phyloP scores from a whole-genome alignment of 148 eudicot genomes.

The Fagopyrum homotropicum region DNA sequence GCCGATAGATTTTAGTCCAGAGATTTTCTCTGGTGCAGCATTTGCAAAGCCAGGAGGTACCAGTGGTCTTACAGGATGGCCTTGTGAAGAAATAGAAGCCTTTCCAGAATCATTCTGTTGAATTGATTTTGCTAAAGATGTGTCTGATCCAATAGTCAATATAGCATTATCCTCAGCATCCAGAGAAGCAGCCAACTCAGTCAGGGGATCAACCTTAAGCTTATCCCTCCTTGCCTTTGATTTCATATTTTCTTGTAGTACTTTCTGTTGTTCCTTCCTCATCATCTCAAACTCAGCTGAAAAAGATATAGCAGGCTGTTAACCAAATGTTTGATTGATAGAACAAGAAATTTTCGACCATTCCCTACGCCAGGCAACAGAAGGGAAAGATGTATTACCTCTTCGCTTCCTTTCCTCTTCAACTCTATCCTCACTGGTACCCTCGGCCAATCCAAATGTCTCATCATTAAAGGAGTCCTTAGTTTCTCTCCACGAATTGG shows the following conservation, averaged over 20 bases:
- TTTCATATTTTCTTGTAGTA: constrained; percentile 74
- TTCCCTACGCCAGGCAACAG: background rate
- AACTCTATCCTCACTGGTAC: constrained; percentile 66
- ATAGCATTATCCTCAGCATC: constrained; percentile 26
- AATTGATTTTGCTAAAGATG: constrained; percentile 23
- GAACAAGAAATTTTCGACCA: background rate
- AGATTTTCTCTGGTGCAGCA: constrained; percentile 50
- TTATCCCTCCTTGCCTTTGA: constrained; percentile 28
- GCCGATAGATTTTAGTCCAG: constrained; percentile 33
- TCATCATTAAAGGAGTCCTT: constrained; percentile 80
- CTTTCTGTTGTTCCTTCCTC: constrained; percentile 92
- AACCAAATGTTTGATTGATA: background rate
- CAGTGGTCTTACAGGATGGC: constrained; percentile 66
- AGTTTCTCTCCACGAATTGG: constrained; percentile 58
- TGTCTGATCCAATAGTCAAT: constrained; percentile 25
- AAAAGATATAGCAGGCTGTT: constrained; percentile 7
- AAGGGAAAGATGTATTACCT: constrained; percentile 36
- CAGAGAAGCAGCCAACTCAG: constrained; percentile 23
- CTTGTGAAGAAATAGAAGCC: constrained; percentile 36
- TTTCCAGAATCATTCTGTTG: constrained; percentile 44
- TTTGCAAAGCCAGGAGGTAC: constrained; percentile 91
- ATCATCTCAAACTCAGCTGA: constrained; percentile 89
- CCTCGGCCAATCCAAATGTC: constrained; percentile 86
- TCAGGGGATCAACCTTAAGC: constrained; percentile 34
- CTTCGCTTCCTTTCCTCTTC: constrained; percentile 90